Evolutionary conservation across 1,139 yeast genomes (phyloP).

Genomic region (Lodderomyces theae): DNA sequence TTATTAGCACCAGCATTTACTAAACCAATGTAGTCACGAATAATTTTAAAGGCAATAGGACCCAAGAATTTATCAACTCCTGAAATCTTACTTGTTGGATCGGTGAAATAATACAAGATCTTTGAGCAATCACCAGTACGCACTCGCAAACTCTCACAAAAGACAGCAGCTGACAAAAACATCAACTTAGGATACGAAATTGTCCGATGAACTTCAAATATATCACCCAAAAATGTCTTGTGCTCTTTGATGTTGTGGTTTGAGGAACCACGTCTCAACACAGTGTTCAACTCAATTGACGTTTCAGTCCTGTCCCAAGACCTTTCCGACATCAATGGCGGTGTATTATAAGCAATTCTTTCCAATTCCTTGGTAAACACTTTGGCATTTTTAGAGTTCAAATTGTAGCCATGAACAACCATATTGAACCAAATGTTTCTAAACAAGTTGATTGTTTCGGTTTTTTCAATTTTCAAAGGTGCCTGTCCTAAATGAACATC

Average conservation of each 20-base stretch:
- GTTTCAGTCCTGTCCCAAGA: constrained; percentile 89
- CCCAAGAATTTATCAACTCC: constrained; percentile 74
- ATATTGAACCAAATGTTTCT: constrained; percentile 93
- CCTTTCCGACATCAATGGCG: constrained; percentile 86
- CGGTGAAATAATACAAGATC: constrained; percentile 73
- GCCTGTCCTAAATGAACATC: constrained; percentile 39
- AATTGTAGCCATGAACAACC: constrained; percentile 85
- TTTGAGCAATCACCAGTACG: constrained; percentile 80
- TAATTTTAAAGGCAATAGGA: constrained; percentile 59
- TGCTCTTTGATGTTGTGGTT: constrained; percentile 79
- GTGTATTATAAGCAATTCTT: constrained; percentile 81
- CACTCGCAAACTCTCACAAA: constrained; percentile 77
- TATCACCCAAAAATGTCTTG: constrained; percentile 52
- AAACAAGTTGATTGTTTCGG: constrained; percentile 55
- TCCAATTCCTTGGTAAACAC: constrained; percentile 49
- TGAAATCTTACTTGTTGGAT: constrained; percentile 73
- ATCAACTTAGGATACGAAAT: constrained; percentile 78
- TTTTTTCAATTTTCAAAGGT: constrained; percentile 40
- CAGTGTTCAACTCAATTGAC: constrained; percentile 86
- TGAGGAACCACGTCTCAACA: constrained; percentile 85
- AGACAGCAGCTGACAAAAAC: constrained; percentile 80
- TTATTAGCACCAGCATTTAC: constrained; percentile 46
- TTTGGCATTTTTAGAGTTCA: constrained; percentile 54
- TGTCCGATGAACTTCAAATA: constrained; percentile 51
- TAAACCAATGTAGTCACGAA: constrained; percentile 52